A percentile compares a stretch with the other conserved stretches of the same genome.
These are phyloP conservation scores for Exophiala phaeomuriformis DNA, from an alignment of 2,329 filamentous ascomycete species.

Conservation along the genomic window DNA sequence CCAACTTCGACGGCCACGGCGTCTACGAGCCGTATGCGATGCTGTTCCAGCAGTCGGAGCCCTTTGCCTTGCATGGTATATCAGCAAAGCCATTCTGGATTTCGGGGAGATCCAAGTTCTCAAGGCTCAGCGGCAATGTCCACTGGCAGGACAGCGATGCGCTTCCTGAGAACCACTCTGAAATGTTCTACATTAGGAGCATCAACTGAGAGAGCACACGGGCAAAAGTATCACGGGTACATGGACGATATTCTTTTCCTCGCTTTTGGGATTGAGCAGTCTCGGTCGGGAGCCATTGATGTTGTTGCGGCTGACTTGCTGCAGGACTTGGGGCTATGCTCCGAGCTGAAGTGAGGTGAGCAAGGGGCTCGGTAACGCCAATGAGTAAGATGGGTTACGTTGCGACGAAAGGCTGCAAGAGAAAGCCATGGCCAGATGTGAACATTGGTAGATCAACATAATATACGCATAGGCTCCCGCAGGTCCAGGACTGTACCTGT, in stretches of 20 bases:
- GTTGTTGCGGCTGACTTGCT: slow-evolving; percentile 46
- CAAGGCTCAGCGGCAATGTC: slow-evolving; percentile 2
- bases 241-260: slow-evolving; percentile 51
- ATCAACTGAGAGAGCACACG: slow-evolving; percentile 48
- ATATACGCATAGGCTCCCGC: too few species aligned
- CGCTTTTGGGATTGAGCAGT: slow-evolving; percentile 51
- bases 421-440: too few species aligned
- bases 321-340: slow-evolving; percentile 36
- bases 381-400: too few species aligned
- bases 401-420: too few species aligned
- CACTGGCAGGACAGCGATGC: slow-evolving; percentile 27
- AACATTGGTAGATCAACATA: too few species aligned
- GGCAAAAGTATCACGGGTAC: slow-evolving; percentile 48
- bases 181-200: slow-evolving; percentile 53
- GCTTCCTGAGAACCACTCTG: slow-evolving; percentile 21
- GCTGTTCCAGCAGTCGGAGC: slow-evolving; percentile 18
- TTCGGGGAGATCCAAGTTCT: slow-evolving; percentile 33
- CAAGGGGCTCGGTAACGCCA: too few species aligned
- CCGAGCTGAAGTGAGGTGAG: background rate
- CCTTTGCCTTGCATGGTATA: slow-evolving; percentile 20
- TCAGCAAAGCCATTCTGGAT: slow-evolving; percentile 48
- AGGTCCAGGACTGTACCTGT: too few species aligned
- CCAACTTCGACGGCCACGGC: slow-evolving; percentile 40
- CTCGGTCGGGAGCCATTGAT: slow-evolving; percentile 44
- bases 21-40: slow-evolving; percentile 24